Evolutionary conservation across 805 yeast genomes (phyloP), one percentile per base, ranked within the genome.

Genomic region (Metschnikowia lachancei): DNA sequence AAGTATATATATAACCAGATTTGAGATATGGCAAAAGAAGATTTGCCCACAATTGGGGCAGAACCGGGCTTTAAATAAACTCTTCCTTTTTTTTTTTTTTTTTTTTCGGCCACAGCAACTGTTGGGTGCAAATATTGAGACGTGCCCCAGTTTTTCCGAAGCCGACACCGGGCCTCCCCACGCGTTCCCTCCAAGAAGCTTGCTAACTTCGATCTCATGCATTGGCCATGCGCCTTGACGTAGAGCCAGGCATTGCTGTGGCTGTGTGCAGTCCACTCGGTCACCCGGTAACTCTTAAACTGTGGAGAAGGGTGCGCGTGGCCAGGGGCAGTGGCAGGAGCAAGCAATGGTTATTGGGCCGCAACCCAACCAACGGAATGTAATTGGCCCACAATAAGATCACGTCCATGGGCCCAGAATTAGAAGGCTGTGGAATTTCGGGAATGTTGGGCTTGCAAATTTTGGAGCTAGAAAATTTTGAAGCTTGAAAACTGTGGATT

Each of bases 51-150:
- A 8, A 8, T 8, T 11, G 11, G 29, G 11, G 11, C 11, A 8
- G 29, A 11, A 8, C 29, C 10, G 29, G 29, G 29, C 11, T 26
- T 26, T 26, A 26, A 8, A 11, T 26, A 11, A 26, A 11, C 29
- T 11, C 29, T n/a, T n/a, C n/a, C n/a, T n/a, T n/a, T n/a, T 26
- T 26, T 10, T 26, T 10, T 5, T 26, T 5, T 10, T 26, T 7
- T 26, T 26, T 26, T 26, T 26, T 26, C 10, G 3, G 28, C 17
- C 20, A 40, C 38, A 46, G 49, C 49, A 46, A 46, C 32, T 22
- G 41, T 28, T 46, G 49, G 49, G 49, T 46, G 49, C 49, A 46
- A 46, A 46, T 40, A 26, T 26, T 26, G 28, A 7, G 13, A 17
- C 14, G 31, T 45, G 41, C 42, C 18, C 12, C 12, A 11, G 34